Conservation (phyloP, 495 filamentous ascomycete genomes). For the Talaromyces nanjingensis region DNA sequence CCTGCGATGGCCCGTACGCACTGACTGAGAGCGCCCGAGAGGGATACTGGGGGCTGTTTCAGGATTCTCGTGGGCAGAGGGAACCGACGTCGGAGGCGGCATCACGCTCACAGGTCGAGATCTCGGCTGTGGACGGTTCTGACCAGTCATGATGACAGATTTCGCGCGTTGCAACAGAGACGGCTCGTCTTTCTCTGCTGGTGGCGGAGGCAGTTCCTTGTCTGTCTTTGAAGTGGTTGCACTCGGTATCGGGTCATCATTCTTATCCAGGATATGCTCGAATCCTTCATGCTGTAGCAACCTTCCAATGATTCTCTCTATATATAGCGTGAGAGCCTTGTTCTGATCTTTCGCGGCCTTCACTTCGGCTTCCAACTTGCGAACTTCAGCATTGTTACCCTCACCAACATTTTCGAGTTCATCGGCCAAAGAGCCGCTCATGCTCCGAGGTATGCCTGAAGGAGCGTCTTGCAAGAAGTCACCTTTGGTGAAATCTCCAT, state of each 20-base stretch:
- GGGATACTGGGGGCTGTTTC: slow-evolving; percentile 81
- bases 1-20: slow-evolving; percentile 52
- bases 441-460: slow-evolving; percentile 29
- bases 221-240: slow-evolving; percentile 38
- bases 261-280: slow-evolving; percentile 68
- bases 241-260: slow-evolving; percentile 22
- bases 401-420: slow-evolving; percentile 66
- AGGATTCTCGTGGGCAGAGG: slow-evolving; percentile 57
- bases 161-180: slow-evolving; percentile 71
- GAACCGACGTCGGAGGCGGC: slow-evolving; percentile 38
- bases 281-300: slow-evolving; percentile 91
- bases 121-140: slow-evolving; percentile 36
- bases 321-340: slow-evolving; percentile 93
- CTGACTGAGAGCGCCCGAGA: slow-evolving; percentile 57
- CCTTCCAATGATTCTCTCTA: slow-evolving; percentile 96
- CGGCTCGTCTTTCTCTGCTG: slow-evolving; percentile 52
- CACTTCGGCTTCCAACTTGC: slow-evolving; percentile 70
- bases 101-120: slow-evolving; percentile 59
- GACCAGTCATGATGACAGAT: slow-evolving; percentile 50
- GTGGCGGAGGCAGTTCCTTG: slow-evolving; percentile 81
- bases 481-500: slow-evolving; percentile 82
- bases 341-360: slow-evolving; percentile 87
- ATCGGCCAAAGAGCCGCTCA: slow-evolving; percentile 68
- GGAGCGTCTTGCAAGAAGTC: slow-evolving; percentile 64
- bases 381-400: slow-evolving; percentile 46